Conservation (phyloP, 2,329 filamentous ascomycete species). For the Fusarium torulosum region DNA sequence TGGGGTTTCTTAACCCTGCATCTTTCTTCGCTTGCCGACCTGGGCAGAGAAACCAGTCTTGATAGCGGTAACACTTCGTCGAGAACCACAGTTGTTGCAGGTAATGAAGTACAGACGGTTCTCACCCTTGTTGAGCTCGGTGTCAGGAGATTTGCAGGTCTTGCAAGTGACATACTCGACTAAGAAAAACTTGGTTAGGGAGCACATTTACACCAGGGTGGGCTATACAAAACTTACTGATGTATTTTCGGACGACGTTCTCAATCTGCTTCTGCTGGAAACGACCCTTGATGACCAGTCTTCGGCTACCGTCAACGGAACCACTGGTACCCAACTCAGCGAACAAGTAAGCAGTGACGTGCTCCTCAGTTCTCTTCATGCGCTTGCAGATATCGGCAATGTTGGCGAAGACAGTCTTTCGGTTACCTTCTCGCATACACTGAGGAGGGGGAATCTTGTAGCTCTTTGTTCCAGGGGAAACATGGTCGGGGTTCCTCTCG, state of each 20-base stretch:
- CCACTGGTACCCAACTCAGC: constrained; percentile 98
- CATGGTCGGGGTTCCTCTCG: constrained; percentile 96
- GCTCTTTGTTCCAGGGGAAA: constrained; percentile 87
- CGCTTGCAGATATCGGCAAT: constrained; percentile 98
- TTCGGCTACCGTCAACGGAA: constrained; percentile 91
- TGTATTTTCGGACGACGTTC: constrained; percentile 95
- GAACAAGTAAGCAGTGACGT: constrained; percentile 96
- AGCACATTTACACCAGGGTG: not conserved
- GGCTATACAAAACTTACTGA: constrained; percentile 71
- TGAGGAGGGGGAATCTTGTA: constrained; percentile 99
- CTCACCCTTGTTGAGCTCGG: constrained; percentile 97
- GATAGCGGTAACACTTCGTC: constrained; percentile 95
- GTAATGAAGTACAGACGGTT: constrained; percentile 99
- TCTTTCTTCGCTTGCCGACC: constrained; percentile 98
- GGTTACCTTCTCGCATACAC: constrained; percentile 99
- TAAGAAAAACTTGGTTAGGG: constrained; percentile 54
- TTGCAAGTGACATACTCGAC: constrained; percentile 99
- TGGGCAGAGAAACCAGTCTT: constrained; percentile 99
- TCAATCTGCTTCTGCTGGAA: constrained; percentile 99
- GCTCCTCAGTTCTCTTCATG: constrained; percentile 99
- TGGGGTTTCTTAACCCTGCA: constrained; percentile 74
- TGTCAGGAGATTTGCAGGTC: constrained; percentile 94
- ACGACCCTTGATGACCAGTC: constrained; percentile 97
- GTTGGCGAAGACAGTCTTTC: constrained; percentile 99
- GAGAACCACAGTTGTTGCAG: constrained; percentile 84